Evolutionary conservation across 148 eudicot genomes (phyloP).

Genomic region (Spergularia bocconei): DNA sequence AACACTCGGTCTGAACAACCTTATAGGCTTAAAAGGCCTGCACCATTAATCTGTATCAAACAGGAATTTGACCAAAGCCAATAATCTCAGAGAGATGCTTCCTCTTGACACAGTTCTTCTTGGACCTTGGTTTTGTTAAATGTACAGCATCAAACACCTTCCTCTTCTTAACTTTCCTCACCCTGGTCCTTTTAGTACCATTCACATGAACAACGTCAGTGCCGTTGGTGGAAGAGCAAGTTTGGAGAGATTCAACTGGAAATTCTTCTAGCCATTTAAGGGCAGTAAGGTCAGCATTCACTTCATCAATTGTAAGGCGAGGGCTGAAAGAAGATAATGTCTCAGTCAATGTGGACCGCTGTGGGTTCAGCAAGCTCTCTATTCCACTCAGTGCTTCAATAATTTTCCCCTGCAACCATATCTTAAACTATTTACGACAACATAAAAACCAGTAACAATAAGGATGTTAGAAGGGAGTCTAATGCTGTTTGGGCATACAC

Average conservation of each 20-base stretch:
- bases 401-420: neutral
- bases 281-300: constrained; percentile 21
- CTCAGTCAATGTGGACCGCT: constrained; percentile 5
- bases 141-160: constrained; percentile 24
- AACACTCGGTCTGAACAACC: neutral
- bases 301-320: constrained; percentile 2
- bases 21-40: neutral
- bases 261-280: constrained; percentile 22
- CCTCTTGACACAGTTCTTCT: constrained; percentile 15
- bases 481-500: too few species aligned
- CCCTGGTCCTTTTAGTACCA: neutral
- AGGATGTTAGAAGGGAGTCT: too few species aligned
- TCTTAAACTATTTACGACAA: neutral
- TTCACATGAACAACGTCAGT: neutral
- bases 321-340: neutral
- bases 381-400: constrained; percentile 9
- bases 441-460: neutral
- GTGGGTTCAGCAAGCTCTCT: neutral
- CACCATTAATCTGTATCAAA: neutral
- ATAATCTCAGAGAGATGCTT: constrained; percentile 6
- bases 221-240: neutral
- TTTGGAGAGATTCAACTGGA: constrained; percentile 11
- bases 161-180: constrained; percentile 11
- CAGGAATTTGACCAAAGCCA: too few species aligned
- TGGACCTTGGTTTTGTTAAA: constrained; percentile 24